phyloP scores from a whole-genome alignment of 2,329 filamentous ascomycete genomes.

The Stagonosporopsis cucurbitacearum region DNA sequence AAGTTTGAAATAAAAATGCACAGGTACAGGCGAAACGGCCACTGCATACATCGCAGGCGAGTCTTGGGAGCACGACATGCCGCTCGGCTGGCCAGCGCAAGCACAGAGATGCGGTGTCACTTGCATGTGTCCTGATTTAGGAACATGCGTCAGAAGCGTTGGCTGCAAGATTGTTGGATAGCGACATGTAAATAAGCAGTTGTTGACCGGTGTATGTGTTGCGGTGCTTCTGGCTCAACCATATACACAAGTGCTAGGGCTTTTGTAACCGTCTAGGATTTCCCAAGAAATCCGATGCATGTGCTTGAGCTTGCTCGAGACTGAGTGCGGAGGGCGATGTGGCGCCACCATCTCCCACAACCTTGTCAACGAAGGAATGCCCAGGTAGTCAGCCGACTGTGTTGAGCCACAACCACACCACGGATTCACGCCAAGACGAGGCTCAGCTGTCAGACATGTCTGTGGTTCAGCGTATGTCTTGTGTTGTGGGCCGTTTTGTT shows the following conservation, averaged over 20 bases:
- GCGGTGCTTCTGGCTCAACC: conserved; percentile 3
- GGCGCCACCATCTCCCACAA: conserved; percentile 1
- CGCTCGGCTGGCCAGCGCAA: conserved; percentile 32
- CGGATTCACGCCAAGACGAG: conserved; percentile 17
- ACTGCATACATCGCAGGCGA: conserved; percentile 34
- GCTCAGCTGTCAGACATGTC: conserved; percentile 19
- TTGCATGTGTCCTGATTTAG: conserved; percentile 3
- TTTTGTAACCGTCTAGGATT: not conserved
- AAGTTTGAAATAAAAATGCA: conserved; percentile 24
- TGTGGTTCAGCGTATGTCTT: conserved; percentile 10
- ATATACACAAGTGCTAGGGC: not conserved
- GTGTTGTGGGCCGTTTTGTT: conserved; percentile 1
- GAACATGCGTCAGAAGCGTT: conserved; percentile 5
- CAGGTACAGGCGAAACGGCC: conserved; percentile 36
- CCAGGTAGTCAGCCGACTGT: conserved; percentile 2
- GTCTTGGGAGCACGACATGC: conserved; percentile 28
- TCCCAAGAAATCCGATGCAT: not conserved
- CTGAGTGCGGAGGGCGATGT: not conserved
- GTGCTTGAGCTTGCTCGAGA: not conserved
- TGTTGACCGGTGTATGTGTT: conserved; percentile 11
- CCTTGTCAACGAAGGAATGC: conserved; percentile 11
- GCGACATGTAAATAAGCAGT: conserved; percentile 4
- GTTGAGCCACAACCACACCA: not conserved
- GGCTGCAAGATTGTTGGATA: conserved; percentile 27
- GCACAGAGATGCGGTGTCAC: conserved; percentile 36